Percentiles rank a stretch among this genome's conserved stretches.
phyloP scores from a whole-genome alignment of 495 filamentous ascomycete genomes.

The Penicillium cosmopolitanum region DNA sequence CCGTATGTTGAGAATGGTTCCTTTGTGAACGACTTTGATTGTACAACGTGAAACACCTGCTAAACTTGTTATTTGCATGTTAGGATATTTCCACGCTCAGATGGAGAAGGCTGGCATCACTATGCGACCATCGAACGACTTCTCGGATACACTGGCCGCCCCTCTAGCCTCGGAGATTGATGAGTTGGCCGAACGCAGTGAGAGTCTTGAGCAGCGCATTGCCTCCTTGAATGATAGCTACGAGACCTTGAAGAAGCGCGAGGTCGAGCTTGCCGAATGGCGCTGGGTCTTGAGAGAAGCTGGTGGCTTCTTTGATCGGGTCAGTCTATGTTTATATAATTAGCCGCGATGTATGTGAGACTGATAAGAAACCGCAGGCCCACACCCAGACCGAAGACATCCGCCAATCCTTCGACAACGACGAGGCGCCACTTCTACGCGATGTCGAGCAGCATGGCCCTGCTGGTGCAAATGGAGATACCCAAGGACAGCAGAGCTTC shows the following conservation, averaged over 20 bases:
- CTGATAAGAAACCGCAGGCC: conserved; percentile 52
- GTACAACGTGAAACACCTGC: neutral
- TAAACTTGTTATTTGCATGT: conserved; percentile 8
- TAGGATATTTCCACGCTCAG: conserved; percentile 87
- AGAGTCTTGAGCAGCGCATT: conserved; percentile 89
- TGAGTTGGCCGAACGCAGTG: conserved; percentile 86
- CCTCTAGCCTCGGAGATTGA: conserved; percentile 93
- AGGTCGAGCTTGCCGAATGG: conserved; percentile 97
- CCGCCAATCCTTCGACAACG: conserved; percentile 83
- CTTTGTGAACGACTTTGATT: neutral
- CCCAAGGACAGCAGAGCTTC: conserved; percentile 78
- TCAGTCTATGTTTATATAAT: conserved; percentile 26
- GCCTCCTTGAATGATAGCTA: conserved; percentile 94
- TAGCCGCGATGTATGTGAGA: neutral
- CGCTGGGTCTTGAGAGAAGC: conserved; percentile 95
- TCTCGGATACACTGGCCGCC: conserved; percentile 79
- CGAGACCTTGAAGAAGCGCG: conserved; percentile 95
- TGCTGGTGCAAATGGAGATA: conserved; percentile 67
- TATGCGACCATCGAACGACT: conserved; percentile 82
- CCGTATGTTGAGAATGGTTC: conserved; percentile 59
- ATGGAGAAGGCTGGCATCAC: conserved; percentile 90
- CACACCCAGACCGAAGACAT: conserved; percentile 98
- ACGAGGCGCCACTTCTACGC: conserved; percentile 77
- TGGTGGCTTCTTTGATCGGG: conserved; percentile 93
- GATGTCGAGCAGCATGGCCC: conserved; percentile 78